Conservation (phyloP, 2,329 filamentous ascomycete species). For the Talaromyces sp. region DNA sequence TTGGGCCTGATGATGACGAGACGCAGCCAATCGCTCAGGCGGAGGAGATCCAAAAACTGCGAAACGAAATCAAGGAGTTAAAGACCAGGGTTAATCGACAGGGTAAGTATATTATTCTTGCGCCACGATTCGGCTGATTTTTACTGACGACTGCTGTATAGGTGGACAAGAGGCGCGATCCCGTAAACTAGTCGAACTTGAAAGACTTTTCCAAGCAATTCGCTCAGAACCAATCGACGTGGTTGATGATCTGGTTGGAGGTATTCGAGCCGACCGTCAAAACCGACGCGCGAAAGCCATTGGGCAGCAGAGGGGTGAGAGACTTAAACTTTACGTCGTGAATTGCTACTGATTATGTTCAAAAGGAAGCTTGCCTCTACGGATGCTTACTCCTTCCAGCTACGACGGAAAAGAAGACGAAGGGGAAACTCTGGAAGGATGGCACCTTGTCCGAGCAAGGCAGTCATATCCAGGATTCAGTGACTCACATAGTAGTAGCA, state of each 20-base stretch:
- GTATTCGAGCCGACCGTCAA: slow-evolving; percentile 25
- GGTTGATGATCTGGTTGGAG: slow-evolving; percentile 28
- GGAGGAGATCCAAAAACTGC: slow-evolving; percentile 33
- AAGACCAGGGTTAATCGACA: slow-evolving; percentile 24
- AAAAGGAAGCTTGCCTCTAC: neutral
- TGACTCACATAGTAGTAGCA: slow-evolving; percentile 12
- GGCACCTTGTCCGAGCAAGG: slow-evolving; percentile 2
- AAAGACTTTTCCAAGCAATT: slow-evolving; percentile 31
- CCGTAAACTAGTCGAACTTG: slow-evolving; percentile 28
- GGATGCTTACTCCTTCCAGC: slow-evolving; percentile 8
- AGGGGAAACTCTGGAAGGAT: neutral
- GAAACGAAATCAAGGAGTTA: slow-evolving; percentile 31
- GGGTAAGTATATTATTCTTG: slow-evolving; percentile 17
- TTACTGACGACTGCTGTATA: slow-evolving; percentile 16
- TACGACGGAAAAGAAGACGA: neutral
- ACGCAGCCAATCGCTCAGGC: slow-evolving; percentile 31
- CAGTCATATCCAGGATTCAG: neutral
- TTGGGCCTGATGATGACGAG: slow-evolving; percentile 27
- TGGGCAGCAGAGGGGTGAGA: neutral
- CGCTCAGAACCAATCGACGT: slow-evolving; percentile 28
- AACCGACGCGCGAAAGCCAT: neutral
- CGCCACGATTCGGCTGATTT: neutral
- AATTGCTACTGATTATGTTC: neutral
- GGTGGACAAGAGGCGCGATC: slow-evolving; percentile 19
- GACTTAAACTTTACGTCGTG: neutral